phyloP scores from a whole-genome alignment of 495 filamentous ascomycete species.

The Daldinia bambusicola region DNA sequence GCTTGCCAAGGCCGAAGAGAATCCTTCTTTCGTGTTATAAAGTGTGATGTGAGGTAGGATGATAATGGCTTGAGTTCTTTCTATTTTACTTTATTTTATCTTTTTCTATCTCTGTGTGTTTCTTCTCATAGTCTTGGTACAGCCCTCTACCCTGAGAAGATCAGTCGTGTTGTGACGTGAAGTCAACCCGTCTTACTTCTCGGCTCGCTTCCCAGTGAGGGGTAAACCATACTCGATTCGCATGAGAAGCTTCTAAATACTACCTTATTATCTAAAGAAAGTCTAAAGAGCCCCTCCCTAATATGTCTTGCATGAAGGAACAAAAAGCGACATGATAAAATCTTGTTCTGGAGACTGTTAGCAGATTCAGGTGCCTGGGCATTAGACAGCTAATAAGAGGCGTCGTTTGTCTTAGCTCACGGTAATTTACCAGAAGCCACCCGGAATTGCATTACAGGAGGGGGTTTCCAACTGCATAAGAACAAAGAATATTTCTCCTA shows the following conservation, averaged over 20 bases:
- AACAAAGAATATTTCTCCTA: neutral
- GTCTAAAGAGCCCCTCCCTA: constrained; percentile 1
- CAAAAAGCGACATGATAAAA: constrained; percentile 1
- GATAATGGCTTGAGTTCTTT: neutral
- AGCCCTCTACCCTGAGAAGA: neutral
- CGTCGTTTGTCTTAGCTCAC: neutral
- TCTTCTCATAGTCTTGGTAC: neutral
- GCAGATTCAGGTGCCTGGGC: neutral
- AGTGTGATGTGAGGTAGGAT: neutral
- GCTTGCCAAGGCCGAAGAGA: neutral
- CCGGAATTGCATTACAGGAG: neutral
- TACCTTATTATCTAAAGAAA: constrained; percentile 15
- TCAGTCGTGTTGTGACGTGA: neutral
- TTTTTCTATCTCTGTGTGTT: too few relatives aligned
- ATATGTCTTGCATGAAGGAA: constrained; percentile 16
- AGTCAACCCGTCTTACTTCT: constrained; percentile 2
- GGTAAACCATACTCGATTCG: constrained; percentile 13
- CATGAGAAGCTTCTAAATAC: constrained; percentile 31
- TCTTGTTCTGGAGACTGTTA: neutral
- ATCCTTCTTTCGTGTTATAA: neutral
- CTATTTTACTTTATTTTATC: too few relatives aligned
- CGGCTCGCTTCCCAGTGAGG: constrained; percentile 4
- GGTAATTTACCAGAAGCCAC: neutral
- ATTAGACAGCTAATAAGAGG: neutral
- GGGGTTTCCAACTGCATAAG: neutral